These are phyloP conservation scores for Aspergillus diversus DNA, from an alignment of 495 filamentous ascomycete genomes.

Conservation along the genomic window DNA sequence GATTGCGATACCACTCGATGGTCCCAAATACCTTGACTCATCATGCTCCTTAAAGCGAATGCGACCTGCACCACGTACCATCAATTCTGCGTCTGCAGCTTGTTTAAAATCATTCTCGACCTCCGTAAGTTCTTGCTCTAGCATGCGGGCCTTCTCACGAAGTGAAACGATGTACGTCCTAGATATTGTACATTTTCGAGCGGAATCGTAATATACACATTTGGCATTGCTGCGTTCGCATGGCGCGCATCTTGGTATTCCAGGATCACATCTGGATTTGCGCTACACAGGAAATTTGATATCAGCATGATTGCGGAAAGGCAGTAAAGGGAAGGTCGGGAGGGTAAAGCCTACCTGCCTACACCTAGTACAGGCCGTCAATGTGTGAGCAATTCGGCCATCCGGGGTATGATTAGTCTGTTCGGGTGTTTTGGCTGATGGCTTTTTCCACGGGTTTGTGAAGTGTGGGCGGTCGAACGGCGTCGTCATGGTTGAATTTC, in stretches of 20 bases:
- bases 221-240: conserved; percentile 86
- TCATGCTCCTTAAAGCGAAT: conserved; percentile 80
- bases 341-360: conserved; percentile 64
- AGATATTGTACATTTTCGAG: conserved; percentile 74
- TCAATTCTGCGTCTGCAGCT: conserved; percentile 71
- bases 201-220: conserved; percentile 92
- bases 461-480: conserved; percentile 27
- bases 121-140: conserved; percentile 73
- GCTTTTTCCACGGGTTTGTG: conserved; percentile 31
- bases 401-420: conserved; percentile 40
- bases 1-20: conserved; percentile 92
- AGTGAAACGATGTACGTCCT: conserved; percentile 86
- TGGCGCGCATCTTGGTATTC: conserved; percentile 85
- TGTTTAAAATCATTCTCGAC: conserved; percentile 68
- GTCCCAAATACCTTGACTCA: conserved; percentile 85
- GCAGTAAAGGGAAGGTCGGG: conserved; percentile 7
- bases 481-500: conserved; percentile 28
- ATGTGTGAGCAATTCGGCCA: conserved; percentile 71
- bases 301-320: conserved; percentile 1
- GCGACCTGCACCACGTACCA: conserved; percentile 79
- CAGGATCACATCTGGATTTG: conserved; percentile 92
- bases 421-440: conserved; percentile 23
- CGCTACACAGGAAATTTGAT: conserved; percentile 54
- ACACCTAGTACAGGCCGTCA: conserved; percentile 86
- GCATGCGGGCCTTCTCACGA: conserved; percentile 74